Conservation (phyloP, 495 filamentous ascomycete species). For the Hypoxylon cercidicola region DNA sequence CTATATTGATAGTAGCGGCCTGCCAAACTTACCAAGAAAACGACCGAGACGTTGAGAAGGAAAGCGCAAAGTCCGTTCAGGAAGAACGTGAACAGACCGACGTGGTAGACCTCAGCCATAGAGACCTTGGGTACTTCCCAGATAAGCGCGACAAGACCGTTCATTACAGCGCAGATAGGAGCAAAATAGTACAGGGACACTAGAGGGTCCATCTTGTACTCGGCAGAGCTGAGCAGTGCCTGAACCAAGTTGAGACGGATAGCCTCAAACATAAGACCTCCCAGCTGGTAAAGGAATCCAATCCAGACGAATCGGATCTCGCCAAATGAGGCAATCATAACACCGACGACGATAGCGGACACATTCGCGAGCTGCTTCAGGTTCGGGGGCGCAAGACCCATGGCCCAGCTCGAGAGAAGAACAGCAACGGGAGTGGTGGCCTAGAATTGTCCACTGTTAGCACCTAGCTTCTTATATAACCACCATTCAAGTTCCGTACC, state of each 20-base stretch:
- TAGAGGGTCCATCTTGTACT: slow-evolving; percentile 98
- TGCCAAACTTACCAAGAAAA: slow-evolving; percentile 80
- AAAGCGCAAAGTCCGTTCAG: slow-evolving; percentile 87
- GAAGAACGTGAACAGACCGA: slow-evolving; percentile 79
- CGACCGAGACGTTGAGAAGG: slow-evolving; percentile 90
- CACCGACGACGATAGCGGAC: slow-evolving; percentile 87
- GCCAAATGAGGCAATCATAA: slow-evolving; percentile 88
- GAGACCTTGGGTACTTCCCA: slow-evolving; percentile 78
- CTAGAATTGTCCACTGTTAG: slow-evolving; percentile 56
- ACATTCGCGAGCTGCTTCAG: slow-evolving; percentile 86
- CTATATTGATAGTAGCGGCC: not conserved
- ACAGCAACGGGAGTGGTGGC: slow-evolving; percentile 92
- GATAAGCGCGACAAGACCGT: slow-evolving; percentile 79
- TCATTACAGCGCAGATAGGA: slow-evolving; percentile 91
- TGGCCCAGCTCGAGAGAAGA: slow-evolving; percentile 82
- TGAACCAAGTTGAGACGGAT: slow-evolving; percentile 92
- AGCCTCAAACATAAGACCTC: slow-evolving; percentile 88
- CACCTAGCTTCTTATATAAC: not conserved
- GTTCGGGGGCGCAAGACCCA: slow-evolving; percentile 81
- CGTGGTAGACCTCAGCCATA: slow-evolving; percentile 76
- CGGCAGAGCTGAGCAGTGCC: slow-evolving; percentile 83
- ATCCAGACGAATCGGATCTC: slow-evolving; percentile 91
- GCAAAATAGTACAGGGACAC: slow-evolving; percentile 98
- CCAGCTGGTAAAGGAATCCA: slow-evolving; percentile 87
- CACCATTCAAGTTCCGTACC: slow-evolving; percentile 44